phyloP scores from a whole-genome alignment of 73 alveolate genomes.

The Tetrahymena malaccensis region DNA sequence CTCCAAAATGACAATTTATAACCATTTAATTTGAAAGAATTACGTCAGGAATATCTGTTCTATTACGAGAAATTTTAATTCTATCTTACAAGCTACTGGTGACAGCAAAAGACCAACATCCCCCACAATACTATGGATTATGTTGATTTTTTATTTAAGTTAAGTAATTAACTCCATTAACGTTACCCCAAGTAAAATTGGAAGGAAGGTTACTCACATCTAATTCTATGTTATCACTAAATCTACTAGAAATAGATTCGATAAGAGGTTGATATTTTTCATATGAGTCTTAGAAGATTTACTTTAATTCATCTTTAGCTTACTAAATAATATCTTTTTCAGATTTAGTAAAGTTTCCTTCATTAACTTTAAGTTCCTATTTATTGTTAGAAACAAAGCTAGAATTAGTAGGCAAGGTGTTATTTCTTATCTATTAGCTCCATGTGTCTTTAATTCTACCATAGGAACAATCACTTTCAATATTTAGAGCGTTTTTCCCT shows the following conservation, averaged over 20 bases:
- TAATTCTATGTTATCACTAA: background rate
- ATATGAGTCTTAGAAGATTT: background rate
- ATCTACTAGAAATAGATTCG: background rate
- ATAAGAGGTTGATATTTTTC: background rate
- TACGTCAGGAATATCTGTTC: slow-evolving; percentile 72
- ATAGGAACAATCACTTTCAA: slow-evolving; percentile 69
- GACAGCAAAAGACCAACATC: slow-evolving; percentile 87
- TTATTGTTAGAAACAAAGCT: background rate
- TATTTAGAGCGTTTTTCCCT: slow-evolving; percentile 69
- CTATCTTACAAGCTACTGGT: slow-evolving; percentile 73
- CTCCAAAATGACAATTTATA: slow-evolving; percentile 76
- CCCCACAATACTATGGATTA: slow-evolving; percentile 71
- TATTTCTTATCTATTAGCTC: slow-evolving; percentile 20
- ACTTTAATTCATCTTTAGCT: background rate
- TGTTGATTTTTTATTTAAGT: slow-evolving; percentile 59
- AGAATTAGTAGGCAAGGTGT: background rate
- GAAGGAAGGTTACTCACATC: slow-evolving; percentile 25
- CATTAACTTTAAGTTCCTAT: background rate
- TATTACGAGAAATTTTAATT: slow-evolving; percentile 67
- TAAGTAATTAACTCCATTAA: slow-evolving; percentile 67
- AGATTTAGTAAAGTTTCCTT: background rate
- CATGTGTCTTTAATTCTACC: slow-evolving; percentile 62
- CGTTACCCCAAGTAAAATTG: slow-evolving; percentile 63
- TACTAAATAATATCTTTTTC: background rate
- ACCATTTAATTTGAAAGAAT: slow-evolving; percentile 55